Percentiles rank a stretch among this genome's conserved stretches.
Conservation (phyloP, 768 basidiomycete genomes). For the Tricholoma flavovirens region DNA sequence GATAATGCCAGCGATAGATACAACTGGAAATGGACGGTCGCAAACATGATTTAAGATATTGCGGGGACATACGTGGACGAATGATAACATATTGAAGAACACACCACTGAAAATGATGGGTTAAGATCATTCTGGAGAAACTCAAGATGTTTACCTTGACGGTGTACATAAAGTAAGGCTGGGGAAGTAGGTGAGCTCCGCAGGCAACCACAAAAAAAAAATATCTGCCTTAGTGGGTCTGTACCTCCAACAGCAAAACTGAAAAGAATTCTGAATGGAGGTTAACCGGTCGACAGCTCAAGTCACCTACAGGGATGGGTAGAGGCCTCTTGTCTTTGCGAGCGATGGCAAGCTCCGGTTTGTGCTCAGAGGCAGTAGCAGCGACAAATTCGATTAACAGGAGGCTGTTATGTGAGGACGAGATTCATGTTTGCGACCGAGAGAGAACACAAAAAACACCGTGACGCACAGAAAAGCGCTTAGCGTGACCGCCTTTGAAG, state of each 20-base stretch:
- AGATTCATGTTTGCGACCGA: background rate
- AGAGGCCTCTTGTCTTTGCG: slow-evolving; percentile 75
- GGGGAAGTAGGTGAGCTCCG: slow-evolving; percentile 3
- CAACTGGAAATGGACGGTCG: slow-evolving; percentile 24
- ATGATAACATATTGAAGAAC: slow-evolving; percentile 87
- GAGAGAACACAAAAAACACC: background rate
- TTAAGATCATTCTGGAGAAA: background rate
- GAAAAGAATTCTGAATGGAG: slow-evolving; percentile 2
- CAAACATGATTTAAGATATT: background rate
- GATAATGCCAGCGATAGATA: slow-evolving; percentile 75
- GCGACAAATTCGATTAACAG: slow-evolving; percentile 85
- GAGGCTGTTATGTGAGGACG: slow-evolving; percentile 35
- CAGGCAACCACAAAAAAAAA: background rate
- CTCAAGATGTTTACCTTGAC: slow-evolving; percentile 49
- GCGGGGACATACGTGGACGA: slow-evolving; percentile 36
- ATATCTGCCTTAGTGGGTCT: slow-evolving; percentile 65
- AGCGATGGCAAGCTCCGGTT: slow-evolving; percentile 60
- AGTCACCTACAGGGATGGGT: slow-evolving; percentile 50
- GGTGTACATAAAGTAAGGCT: slow-evolving; percentile 88
- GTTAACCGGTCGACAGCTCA: background rate
- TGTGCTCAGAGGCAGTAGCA: slow-evolving; percentile 54
- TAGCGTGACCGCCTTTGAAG: slow-evolving; percentile 62
- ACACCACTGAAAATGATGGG: slow-evolving; percentile 50
- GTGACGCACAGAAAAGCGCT: slow-evolving; percentile 82
- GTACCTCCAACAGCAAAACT: slow-evolving; percentile 82